phyloP scores from a whole-genome alignment of 805 yeast species.

The Kazachstania martiniae region DNA sequence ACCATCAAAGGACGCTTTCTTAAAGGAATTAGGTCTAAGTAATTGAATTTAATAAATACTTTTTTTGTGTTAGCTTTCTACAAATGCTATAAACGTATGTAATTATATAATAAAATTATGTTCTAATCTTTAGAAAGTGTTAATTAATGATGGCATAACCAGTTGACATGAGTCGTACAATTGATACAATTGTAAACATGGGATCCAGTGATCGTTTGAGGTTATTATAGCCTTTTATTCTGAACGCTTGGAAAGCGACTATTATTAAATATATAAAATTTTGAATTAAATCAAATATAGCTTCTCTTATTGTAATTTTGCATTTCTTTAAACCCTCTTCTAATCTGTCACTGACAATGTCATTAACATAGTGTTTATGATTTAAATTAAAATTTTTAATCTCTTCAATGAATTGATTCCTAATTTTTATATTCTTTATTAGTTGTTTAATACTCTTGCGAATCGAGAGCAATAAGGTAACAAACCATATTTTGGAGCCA shows the following conservation, averaged over 20 bases:
- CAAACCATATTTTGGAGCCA: constrained; percentile 24
- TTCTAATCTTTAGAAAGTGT: too few relatives aligned
- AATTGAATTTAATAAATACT: too few relatives aligned
- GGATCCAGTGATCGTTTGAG: constrained; percentile 12
- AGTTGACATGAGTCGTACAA: constrained; percentile 12
- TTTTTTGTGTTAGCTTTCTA: too few relatives aligned
- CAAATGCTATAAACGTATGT: too few relatives aligned
- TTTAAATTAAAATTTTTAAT: background rate
- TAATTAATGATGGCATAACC: background rate
- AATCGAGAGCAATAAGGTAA: constrained; percentile 16
- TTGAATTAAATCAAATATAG: constrained; percentile 19
- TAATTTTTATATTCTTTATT: constrained; percentile 5
- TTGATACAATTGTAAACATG: constrained; percentile 14
- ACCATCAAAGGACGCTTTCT: constrained; percentile 65
- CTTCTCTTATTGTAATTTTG: constrained; percentile 8
- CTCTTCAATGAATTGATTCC: constrained; percentile 10
- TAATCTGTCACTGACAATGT: constrained; percentile 13
- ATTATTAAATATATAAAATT: constrained; percentile 15
- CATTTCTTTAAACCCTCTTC: constrained; percentile 6
- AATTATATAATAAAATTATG: too few relatives aligned
- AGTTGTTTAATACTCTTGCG: constrained; percentile 12
- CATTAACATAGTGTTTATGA: constrained; percentile 8
- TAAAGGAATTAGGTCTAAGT: constrained; percentile 48
- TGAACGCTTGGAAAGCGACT: constrained; percentile 14
- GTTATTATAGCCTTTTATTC: constrained; percentile 7